Conservation (phyloP, 805 yeast genomes). For the Starmerella asiatica region DNA sequence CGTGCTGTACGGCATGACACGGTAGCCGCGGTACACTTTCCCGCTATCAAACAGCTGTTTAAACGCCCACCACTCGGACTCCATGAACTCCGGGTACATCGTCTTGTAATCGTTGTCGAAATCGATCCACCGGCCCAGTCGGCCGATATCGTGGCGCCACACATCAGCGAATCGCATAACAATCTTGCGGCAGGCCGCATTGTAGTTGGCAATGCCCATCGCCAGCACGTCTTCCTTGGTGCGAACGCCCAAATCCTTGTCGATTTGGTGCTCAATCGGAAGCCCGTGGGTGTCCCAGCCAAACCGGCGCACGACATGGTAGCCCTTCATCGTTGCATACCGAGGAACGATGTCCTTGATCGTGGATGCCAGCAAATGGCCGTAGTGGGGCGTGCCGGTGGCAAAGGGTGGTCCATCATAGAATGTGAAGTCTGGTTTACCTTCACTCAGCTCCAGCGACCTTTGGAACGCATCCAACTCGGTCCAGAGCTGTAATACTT, state of each 20-base stretch:
- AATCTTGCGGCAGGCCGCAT: slow-evolving; percentile 86
- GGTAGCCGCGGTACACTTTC: slow-evolving; percentile 83
- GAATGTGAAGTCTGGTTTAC: slow-evolving; percentile 74
- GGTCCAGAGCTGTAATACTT: slow-evolving; percentile 67
- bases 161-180: slow-evolving; percentile 95
- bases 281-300: slow-evolving; percentile 99
- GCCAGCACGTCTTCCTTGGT: slow-evolving; percentile 90
- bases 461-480: slow-evolving; percentile 90
- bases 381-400: slow-evolving; percentile 98
- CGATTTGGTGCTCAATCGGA: slow-evolving; percentile 97
- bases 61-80: slow-evolving; percentile 98
- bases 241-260: slow-evolving; percentile 86
- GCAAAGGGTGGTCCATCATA: slow-evolving; percentile 99
- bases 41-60: slow-evolving; percentile 72
- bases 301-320: slow-evolving; percentile 88
- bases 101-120: slow-evolving; percentile 98
- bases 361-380: slow-evolving; percentile 93
- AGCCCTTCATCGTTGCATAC: slow-evolving; percentile 95
- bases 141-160: slow-evolving; percentile 86
- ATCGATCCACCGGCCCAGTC: slow-evolving; percentile 98
- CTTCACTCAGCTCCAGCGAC: slow-evolving; percentile 69
- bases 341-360: slow-evolving; percentile 95
- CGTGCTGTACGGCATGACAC: slow-evolving; percentile 98
- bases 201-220: slow-evolving; percentile 88
- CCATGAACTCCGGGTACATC: slow-evolving; percentile 91